Percentiles rank a stretch among this genome's conserved stretches.
Evolutionary conservation across 129 eudicot species (phyloP).

Genomic region (Helichrysum umbraculigerum): DNA sequence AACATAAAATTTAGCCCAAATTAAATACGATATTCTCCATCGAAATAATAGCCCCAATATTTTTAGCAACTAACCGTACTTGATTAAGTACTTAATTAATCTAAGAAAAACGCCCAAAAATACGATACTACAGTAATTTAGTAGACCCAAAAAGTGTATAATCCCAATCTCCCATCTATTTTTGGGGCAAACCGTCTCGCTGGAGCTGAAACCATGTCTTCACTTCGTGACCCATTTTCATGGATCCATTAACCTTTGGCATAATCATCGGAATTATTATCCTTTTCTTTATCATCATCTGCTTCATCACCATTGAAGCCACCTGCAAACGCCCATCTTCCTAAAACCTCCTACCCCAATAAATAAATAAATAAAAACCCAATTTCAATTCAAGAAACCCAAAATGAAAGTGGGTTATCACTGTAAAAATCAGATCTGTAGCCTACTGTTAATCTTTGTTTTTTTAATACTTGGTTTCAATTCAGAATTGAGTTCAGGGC

Average conservation of each 20-base stretch:
- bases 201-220: constrained; percentile 8
- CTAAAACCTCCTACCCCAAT: constrained; percentile 6
- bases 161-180: background rate
- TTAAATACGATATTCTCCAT: too few species aligned
- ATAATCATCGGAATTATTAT: constrained; percentile 73
- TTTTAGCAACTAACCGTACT: too few species aligned
- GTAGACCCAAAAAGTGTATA: background rate
- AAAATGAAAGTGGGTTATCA: constrained; percentile 29
- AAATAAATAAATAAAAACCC: background rate
- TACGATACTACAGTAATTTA: background rate
- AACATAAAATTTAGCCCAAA: too few species aligned
- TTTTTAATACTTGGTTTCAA: constrained; percentile 24
- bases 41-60: too few species aligned
- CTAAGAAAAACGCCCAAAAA: background rate
- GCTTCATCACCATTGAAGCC: constrained; percentile 77
- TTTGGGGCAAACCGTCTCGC: background rate
- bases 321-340: constrained; percentile 74
- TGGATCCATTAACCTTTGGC: constrained; percentile 86
- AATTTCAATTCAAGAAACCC: background rate
- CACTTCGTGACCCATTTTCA: constrained; percentile 12
- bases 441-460: constrained; percentile 13
- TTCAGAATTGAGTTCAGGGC: constrained; percentile 37
- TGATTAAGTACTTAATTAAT: too few species aligned
- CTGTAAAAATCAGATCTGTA: constrained; percentile 11
- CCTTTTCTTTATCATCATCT: constrained; percentile 64